Base-by-base conservation (phyloP, 208 protist species). In the Endotrypanum monterogeii region DNA sequence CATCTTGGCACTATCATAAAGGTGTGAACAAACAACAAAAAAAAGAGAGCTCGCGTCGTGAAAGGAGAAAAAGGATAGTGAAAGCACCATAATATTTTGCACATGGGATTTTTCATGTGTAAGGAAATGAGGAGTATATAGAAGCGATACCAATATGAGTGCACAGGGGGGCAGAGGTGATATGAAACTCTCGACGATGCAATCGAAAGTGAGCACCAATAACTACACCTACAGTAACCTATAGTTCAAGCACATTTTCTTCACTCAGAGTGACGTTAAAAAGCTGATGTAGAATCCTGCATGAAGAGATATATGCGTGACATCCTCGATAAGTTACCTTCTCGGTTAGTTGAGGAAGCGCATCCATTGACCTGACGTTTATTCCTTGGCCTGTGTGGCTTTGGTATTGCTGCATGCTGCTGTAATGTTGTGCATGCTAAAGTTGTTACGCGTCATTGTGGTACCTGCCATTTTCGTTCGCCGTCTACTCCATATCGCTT, bases 341-440 rank as follows among this genome's bases (percentile, higher is more conserved):
- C 28, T 9, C 35, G 14, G 18, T 18, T 28, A 63, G 58, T 11
- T 11, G 32, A 20, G 20, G 11, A 16, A 23, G 18, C 30, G 18
- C 20, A 37, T 23, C 25, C 37, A 28, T 69, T 79, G 23, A 54
- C 63, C 54, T 79, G 69, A n/a, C 50, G 62, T 35, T 66, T 57
- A n/a, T n/a, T 16, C 54, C 67, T 51, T 75, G 68, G 32, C 51
- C 71, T 28, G 62, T 23, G 73, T 78, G 73, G 18, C 74, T 74
- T 7, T 74, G 48, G 16, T 71, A 20, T 57, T 72, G 74, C 51
- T 81, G 71, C 66, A 79, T 57, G 25, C 46, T 61, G 14, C 30
- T 25, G n/a, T 63, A 51, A 39, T 81, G 54, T 52, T 61, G 61
- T 39, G n/a, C 25, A n/a, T 77, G 69, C 51, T 55, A 71, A 18